Base-by-base conservation (phyloP, 306 rosid species). In the Phaseolus lunatus region DNA sequence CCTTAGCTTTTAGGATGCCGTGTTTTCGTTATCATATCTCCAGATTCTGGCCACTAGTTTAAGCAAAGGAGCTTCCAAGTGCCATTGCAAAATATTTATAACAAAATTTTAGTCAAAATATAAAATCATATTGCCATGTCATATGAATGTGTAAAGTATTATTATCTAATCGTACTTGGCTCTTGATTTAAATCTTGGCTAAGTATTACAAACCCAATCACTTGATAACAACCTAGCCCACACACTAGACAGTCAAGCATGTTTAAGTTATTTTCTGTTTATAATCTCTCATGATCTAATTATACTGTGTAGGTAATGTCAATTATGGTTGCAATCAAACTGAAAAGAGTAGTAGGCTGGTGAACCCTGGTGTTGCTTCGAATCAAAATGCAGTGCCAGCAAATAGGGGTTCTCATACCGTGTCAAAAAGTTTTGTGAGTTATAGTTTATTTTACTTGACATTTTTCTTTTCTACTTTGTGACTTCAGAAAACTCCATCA, bases 351-450 rank as follows among this genome's bases (percentile, higher is more conserved):
- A 73, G 59, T 67, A 53, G 82, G 86, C 88, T 39, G 62, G 81
- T 79, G 80, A 88, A 81, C 19, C 80, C 85, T 80, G 69, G 68
- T 33, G 70, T 43, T 63, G 52, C 74, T 35, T 63, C 73, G 77
- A 86, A 76, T 80, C 86, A 70, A 84, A 80, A 71, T 81, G 52
- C 72, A 6, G 44, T 80, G 81, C 88, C 82, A 1, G 84, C 72
- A 82, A 84, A 81, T 85, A 43, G 76, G 65, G 75, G 66, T 69
- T 80, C 91, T 70, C 86, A 26, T 77, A 63, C 59, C 67, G 67
- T 80, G 57, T 84, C 82, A 39, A 77, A 77, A 70, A 82, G 83
- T 39, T 52, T 76, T 7, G 98, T 90, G 89, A 90, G 98, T 83
- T 78, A 20, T 69, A 50, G 63, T 69, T 75, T 58, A 58, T 26